Evolutionary conservation across 2,329 filamentous ascomycete species (phyloP), one percentile per base, ranked within the genome.

Genomic region (Amesomyces nigricolor): DNA sequence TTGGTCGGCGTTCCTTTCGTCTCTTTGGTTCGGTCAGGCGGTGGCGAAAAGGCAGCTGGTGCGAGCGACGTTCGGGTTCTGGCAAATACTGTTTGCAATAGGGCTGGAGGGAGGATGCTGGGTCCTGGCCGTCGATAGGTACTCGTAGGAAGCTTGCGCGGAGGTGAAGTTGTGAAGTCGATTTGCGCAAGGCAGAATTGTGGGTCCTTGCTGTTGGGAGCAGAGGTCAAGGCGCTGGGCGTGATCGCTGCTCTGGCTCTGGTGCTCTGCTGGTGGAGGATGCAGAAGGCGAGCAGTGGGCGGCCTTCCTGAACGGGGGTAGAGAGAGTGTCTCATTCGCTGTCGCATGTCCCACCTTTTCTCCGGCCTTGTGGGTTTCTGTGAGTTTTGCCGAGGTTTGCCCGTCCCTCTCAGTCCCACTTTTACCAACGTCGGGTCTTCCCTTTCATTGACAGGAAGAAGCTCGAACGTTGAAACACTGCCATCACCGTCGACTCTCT

Each of bases 261-360:
- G 17, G 17, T 19, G 17, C 17, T 19, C 17, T 19, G 17, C 17
- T 19, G 17, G 39, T 32, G 29, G 30, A 45, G 17, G 40, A 51
- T 40, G 49, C 45, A 40, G 49, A 51, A 38, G 37, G 32, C 16
- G 22, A 40, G 32, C 14, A 47, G 30, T 16, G 45, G 37, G 50
- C 32, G 37, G 13, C 32, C 45, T 53, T 47, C 51, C 51, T 26
- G 26, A 47, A 53, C 43, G 14, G 51, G 44, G n/a, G 9, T 26
- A 32, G 9, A 35, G 30, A 32, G 30, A 46, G 29, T n/a, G 14
- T 5, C 37, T 13, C 16, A 40, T 40, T 40, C 30, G 39, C 7
- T 17, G 35, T 49, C 46, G 52, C 52, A 17, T 54, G 52, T 46
- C 46, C 40, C 46, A 50, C 53, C 45, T 19, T 32, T 8, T 6